Percentiles rank a stretch among this genome's conserved stretches.
Evolutionary conservation across 179 eudicot species (phyloP).

Genomic region (Beta macrorhiza): DNA sequence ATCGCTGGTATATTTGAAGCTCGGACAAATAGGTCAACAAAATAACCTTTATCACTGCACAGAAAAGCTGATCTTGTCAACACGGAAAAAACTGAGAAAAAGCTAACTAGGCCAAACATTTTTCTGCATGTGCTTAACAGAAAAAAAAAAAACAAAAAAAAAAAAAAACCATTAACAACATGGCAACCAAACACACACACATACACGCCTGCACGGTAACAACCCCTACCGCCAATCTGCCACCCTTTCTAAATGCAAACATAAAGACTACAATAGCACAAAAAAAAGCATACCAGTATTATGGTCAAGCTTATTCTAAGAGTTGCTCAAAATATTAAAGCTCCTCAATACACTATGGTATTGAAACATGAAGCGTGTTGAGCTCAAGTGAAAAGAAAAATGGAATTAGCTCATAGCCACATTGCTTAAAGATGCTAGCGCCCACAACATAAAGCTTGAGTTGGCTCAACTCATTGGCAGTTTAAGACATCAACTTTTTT

Average conservation of each 20-base stretch:
- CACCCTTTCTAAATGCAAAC: neutral
- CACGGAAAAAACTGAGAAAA: constrained; percentile 5
- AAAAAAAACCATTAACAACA: neutral
- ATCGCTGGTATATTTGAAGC: constrained; percentile 96
- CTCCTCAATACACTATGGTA: neutral
- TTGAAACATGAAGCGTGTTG: neutral
- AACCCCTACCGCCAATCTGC: neutral
- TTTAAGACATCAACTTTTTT: neutral
- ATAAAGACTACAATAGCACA: neutral
- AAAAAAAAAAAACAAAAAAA: neutral
- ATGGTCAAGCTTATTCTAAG: neutral
- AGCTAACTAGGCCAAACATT: constrained; percentile 3
- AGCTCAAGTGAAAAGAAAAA: neutral
- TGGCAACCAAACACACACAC: neutral
- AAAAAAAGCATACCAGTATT: neutral
- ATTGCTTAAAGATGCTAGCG: neutral
- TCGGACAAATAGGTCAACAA: constrained; percentile 94
- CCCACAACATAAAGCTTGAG: neutral
- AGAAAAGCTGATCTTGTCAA: constrained; percentile 16
- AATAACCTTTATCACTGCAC: constrained; percentile 87
- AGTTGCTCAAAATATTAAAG: neutral
- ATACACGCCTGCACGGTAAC: neutral
- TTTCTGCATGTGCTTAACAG: neutral
- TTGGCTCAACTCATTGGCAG: neutral
- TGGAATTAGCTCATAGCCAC: neutral